Evolutionary conservation across 805 yeast genomes (phyloP), one percentile per base, ranked within the genome.

Genomic region (Yarrowia keelungensis): DNA sequence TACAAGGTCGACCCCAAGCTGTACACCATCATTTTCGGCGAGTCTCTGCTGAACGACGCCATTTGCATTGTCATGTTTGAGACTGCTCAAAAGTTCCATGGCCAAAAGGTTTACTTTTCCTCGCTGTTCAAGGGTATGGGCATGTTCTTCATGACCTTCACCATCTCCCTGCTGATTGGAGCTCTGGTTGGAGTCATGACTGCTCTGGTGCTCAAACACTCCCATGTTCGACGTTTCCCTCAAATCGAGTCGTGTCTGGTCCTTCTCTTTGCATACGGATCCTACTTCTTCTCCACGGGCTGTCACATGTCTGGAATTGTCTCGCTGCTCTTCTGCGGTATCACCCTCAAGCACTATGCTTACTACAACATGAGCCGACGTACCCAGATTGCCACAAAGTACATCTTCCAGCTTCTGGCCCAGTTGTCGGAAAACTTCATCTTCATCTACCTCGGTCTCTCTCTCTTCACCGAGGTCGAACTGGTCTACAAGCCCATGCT

Each of bases 271-370:
- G 98, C 98, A 16, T 95, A 95, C 77, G 97, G 92, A 74, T 92
- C 98, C 0, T 95, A 95, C 79, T 95, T 95, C 82, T 95, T 95
- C 79, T 93, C 98, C 51, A 95, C 95, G 76, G 99, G 99, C 62
- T 96, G 98, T 74, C 99, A 96, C 77, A 95, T 95, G 99, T 93
- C 98, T 7, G 99, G 99, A 56, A 94, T 94, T 72, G 98, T 94
- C 8, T 92, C 98, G 1, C 82, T 95, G 72, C 80, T 95, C 72
- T 95, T 95, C 80, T 94, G 98, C 77, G 99, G 99, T 68, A 95
- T 95, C 71, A 94, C 99, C 1, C 81, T 95, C 77, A 95, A 94
- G 78, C 98, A 96, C 79, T 95, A 95, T 76, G 99, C 98, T 15
- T 93, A 93, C 80, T 95, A 86, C 80, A 96, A 94, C 79, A 95